Evolutionary conservation across 1,284 basidiomycete species (phyloP), one percentile per base, ranked within the genome.

Genomic region (Sporisorium scitamineum): DNA sequence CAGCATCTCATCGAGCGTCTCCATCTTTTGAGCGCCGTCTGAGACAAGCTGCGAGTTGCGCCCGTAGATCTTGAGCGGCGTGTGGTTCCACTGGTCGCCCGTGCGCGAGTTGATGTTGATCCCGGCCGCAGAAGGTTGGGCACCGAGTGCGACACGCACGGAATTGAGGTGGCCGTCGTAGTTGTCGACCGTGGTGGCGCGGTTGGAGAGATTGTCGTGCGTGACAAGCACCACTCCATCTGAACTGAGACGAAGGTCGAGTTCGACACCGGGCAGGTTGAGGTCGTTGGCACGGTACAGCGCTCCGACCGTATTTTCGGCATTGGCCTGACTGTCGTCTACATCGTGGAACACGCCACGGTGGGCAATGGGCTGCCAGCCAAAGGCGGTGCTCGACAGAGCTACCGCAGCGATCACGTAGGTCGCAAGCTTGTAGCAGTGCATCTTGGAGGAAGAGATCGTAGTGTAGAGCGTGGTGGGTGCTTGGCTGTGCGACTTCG

Each of bases 341-440:
- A 58, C 56, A 29, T 50, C 45, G 32, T 58, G 56, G 32, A 58
- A 58, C 34, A 50, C 56, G 20, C 56, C 56, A 24, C 56, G 56
- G 18, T 58, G 56, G 24, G 56, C 56, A 27, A 50, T 58, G 18
- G 56, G 22, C 24, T 58, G 55, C 55, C 55, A 57, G 14, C 26
- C 55, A 14, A 47, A 48, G 13, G 41, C 44, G 16, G 48, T 51
- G 31, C 48, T 29, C n/a, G 31, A 27, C 5, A 51, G 48, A 34
- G 29, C 29, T 10, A 51, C n/a, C 4, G 48, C 48, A 34, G 48
- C 48, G 20, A 51, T 20, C 18, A 51, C 31, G n/a, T 32, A 51
- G 48, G 13, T 34, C 1, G 48, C n/a, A n/a, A 51, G 48, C 29
- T 32, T 51, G 48, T 31, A n/a, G 10, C 32, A 51, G 16, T 32